Evolutionary conservation across 371 early-diverging fungal genomes (phyloP), one percentile per base, ranked within the genome.

Genomic region (Thermomucor indicae-seudaticae): DNA sequence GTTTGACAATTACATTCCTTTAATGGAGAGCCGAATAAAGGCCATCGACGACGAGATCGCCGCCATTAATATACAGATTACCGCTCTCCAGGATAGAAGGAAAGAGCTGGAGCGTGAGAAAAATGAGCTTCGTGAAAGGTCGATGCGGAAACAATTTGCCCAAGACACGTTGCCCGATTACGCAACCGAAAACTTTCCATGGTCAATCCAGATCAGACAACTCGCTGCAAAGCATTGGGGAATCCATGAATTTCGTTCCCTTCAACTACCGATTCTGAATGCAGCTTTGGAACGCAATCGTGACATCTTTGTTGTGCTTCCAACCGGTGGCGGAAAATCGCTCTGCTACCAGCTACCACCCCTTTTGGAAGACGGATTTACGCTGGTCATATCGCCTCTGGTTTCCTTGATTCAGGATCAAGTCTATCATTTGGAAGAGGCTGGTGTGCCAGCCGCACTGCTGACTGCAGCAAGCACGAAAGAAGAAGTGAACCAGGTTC

Each of bases 291-390:
- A 84, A 16, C 64, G 77, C 0, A 35, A 72, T 27, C 67, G 85
- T 27, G 93, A 94, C 60, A 68, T 85, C 4, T 90, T 94, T 67
- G 87, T 91, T 3, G 78, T 94, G 28, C 83, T 92, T 79, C 93
- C 93, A 0, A 94, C 94, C 14, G 94, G 94, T 29, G 91, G 91
- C 3, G 96, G 95, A 28, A 95, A 95, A 67, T 86, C 87, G 2
- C 65, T 93, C 2, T 92, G 93, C 57, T 94, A 86, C 64, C 93
- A 94, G 56, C 70, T 94, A 1, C 92, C 93, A n/a, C 89, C 93
- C 11, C 37, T 92, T 14, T 43, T 90, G 14, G 66, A 75, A n/a
- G 56, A 75, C 1, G 90, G 92, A 2, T 72, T 96, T 43, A 91
- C 93, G 0, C 63, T 96, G 28, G 92, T 94, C 4, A 63, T 94